Evolutionary conservation across 2,329 filamentous ascomycete genomes (phyloP), one percentile per base, ranked within the genome.

Genomic region (Bipolaris sorokiniana): DNA sequence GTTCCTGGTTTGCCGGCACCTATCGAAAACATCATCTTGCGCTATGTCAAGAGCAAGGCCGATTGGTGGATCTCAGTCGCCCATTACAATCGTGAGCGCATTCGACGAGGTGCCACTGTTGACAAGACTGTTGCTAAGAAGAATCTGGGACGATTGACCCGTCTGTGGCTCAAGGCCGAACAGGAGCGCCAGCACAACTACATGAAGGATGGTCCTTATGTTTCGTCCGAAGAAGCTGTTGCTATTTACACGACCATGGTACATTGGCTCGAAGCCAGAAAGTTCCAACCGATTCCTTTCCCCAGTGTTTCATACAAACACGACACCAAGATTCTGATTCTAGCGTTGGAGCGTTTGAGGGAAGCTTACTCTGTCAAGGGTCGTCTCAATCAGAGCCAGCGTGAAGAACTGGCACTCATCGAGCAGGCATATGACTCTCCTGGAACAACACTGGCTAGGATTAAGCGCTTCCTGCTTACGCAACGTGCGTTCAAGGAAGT

Each of bases 51-150:
- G 83, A 94, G 92, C 66, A 99, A 99, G 83, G 95, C 95, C 16
- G 95, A 99, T 76, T 99, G 95, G 96, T 99, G 95, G 95, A 94
- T 99, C 59, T 98, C 93, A 20, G 96, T 99, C 31, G 95, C 95
- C 10, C 95, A 99, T 75, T 99, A 99, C 82, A 99, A 99, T 75
- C 90, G 95, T 70, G 95, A 99, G 81, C 90, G 95, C 76, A 99
- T 99, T 71, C 87, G 95, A 67, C 86, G 95, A 77, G 96, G 95
- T 73, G 96, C 95, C 2, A 99, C 95, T 1, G 95, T 99, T 11
- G 95, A 99, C 77, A 99, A 99, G 82, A 99, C 95, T 3, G 96
- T 99, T 23, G 95, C 95, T 3, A 99, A 99, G 86, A 99, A 99
- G 85, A 99, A 99, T 66, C 84, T 99, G 61, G 95, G 95, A 58